Base-by-base conservation (phyloP, 257 asterid species). In the Gentiana dahurica region DNA sequence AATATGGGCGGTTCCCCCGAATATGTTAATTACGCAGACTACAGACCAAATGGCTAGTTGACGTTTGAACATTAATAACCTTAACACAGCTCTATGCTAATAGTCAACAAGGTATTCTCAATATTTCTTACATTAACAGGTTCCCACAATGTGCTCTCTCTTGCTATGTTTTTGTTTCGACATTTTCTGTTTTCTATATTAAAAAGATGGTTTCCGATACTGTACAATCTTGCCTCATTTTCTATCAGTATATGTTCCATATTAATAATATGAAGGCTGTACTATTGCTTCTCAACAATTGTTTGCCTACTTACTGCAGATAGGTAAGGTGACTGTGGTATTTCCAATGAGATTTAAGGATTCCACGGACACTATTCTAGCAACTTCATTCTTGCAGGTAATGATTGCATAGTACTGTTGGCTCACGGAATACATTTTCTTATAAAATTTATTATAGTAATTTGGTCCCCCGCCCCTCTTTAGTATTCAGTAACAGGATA, bases 361-460 rank as follows among this genome's bases (percentile, higher is more conserved):
- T 81, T 77, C 98, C 4, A 65, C 78, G 34, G 94, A 90, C 73
- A 83, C 77, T 50, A 80, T 81, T 81, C 92, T 91, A 47, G 96
- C 98, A 12, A 76, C 95, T 57, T 91, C 98, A 65, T 91, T 91
- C 76, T 85, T 91, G 57, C 94, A 82, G 95, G 98, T 87, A 78
- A 41, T 36, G 46, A 41, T 5, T 41, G 46, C 11, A 2, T 7
- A 0, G 46, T 7, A 5, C 9, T 10, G 46, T 41, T 41, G 46
- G 6, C 6, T 41, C 10, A 41, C 10, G 6, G 46, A 41, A 7
- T 41, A 10, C 46, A 5, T 41, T 41, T 41, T 41, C 46, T 5
- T 41, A 2, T 4, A 5, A 2, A 52, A 11, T 53, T 50, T 6
- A 69, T 41, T 32, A 49, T 58, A 49, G 39, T 46, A 54, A 53